Conservation (phyloP, 805 yeast species). For the Cyberlindnera nakhonratchasimensis region DNA sequence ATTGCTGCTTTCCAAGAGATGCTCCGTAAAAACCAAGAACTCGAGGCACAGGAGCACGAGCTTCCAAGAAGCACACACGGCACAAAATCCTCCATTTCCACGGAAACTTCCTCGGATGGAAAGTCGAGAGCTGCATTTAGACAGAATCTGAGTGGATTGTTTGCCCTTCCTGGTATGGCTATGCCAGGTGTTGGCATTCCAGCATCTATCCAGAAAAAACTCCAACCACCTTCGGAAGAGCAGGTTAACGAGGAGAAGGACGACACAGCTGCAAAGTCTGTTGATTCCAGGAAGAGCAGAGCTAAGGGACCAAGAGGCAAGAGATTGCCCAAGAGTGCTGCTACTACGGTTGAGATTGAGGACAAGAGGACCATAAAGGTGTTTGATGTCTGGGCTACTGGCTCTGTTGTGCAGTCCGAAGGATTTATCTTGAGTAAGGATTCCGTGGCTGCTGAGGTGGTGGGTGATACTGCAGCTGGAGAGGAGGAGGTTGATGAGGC, state of each 20-base stretch:
- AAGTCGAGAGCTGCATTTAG: slow-evolving; percentile 40
- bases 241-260: slow-evolving; percentile 5
- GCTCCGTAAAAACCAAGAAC: slow-evolving; percentile 58
- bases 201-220: slow-evolving; percentile 7
- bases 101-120: not conserved
- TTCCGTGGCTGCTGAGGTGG: not conserved
- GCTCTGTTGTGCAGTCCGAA: slow-evolving; percentile 2
- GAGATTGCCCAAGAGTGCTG: slow-evolving; percentile 57
- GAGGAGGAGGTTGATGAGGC: slow-evolving; percentile 1
- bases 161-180: slow-evolving; percentile 53
- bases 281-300: slow-evolving; percentile 46
- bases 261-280: slow-evolving; percentile 11
- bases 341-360: slow-evolving; percentile 25
- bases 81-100: not conserved
- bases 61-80: slow-evolving; percentile 51
- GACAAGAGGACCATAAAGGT: slow-evolving; percentile 25
- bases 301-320: slow-evolving; percentile 75
- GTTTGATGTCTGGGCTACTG: slow-evolving; percentile 22
- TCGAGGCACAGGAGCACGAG: slow-evolving; percentile 40
- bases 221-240: slow-evolving; percentile 7
- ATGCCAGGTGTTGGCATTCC: slow-evolving; percentile 31
- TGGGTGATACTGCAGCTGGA: not conserved
- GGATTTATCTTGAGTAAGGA: slow-evolving; percentile 7
- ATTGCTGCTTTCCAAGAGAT: slow-evolving; percentile 81
- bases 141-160: slow-evolving; percentile 55